Conservation (phyloP, 768 basidiomycete species). For the Tylopilus balloui region DNA sequence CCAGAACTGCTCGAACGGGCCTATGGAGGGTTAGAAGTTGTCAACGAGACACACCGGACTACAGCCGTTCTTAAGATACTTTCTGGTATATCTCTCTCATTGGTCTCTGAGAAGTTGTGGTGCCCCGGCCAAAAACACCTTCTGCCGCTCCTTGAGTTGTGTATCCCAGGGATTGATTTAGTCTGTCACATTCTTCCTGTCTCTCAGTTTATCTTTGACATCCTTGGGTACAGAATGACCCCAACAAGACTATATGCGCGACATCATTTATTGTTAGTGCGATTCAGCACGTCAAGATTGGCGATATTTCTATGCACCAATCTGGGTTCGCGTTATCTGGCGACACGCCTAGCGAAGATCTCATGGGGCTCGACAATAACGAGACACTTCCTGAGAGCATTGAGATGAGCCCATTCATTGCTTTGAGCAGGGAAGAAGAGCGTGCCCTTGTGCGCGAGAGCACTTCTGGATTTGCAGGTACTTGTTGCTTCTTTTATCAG, state of each 20-base stretch:
- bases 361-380: slow-evolving; percentile 50
- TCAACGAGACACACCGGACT: slow-evolving; percentile 94
- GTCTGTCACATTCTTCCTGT: slow-evolving; percentile 36
- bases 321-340: slow-evolving; percentile 52
- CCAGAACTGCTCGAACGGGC: slow-evolving; percentile 89
- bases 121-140: slow-evolving; percentile 85
- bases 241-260: slow-evolving; percentile 72
- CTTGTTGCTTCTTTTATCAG: slow-evolving; percentile 7
- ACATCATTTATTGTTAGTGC: slow-evolving; percentile 73
- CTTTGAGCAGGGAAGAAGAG: slow-evolving; percentile 60
- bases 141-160: slow-evolving; percentile 81
- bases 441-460: slow-evolving; percentile 71
- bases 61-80: slow-evolving; percentile 87
- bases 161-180: slow-evolving; percentile 88
- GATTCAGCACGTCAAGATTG: slow-evolving; percentile 73
- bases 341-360: slow-evolving; percentile 49
- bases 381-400: slow-evolving; percentile 49
- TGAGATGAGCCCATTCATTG: slow-evolving; percentile 31
- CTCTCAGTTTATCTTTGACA: background rate
- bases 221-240: slow-evolving; percentile 57
- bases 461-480: slow-evolving; percentile 75
- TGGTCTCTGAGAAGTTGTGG: slow-evolving; percentile 77
- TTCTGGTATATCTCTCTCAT: slow-evolving; percentile 66
- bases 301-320: slow-evolving; percentile 64
- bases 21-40: slow-evolving; percentile 84